Evolutionary conservation across 2,329 filamentous ascomycete species (phyloP), one percentile per base, ranked within the genome.

Genomic region (Dactylella cylindrospora): DNA sequence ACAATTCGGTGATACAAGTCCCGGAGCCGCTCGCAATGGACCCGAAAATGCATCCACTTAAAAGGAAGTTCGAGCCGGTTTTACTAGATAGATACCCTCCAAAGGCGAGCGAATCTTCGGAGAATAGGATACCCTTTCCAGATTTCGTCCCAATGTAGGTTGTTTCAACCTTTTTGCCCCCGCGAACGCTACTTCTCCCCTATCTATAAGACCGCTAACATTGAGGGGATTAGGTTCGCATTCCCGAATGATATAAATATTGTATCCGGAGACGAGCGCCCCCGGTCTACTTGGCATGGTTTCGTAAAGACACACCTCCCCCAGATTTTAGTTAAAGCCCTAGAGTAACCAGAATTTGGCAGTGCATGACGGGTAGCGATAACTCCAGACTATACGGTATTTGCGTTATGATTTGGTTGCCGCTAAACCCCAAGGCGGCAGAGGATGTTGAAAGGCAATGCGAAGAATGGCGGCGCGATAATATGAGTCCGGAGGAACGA

Each of bases 221-320:
- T 17, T n/a, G 39, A 40, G 33, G 17, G 17, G 10, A n/a, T 6
- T 40, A 55, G 54, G 55, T 98, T 98, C 73, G 90, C 93, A 49
- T 98, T 97, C 70, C 93, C 93, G 38, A 96, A 97, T 73, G 93
- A 98, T 72, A 93, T 98, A 68, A 90, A 90, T 66, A 93, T 98
- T 46, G 88, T 97, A 7, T 96, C 93, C 1, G 90, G 90, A 1
- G 93, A 98, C 70, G 89, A 95, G 71, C 81, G 90, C 64, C 93
- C 93, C 0, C 81, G 90, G 64, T 91, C 93, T n/a, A 96, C 90
- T 19, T 98, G 93, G 93, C 93, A 98, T 74, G 93, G 93, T 41
- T 98, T 98, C 71, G 67, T 69, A 68, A 66, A 60, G 36, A 26
- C 12, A 50, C 22, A 38, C 33, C 20, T 22, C 29, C 17, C 39